These are phyloP conservation scores for Linanthus parryae DNA, from an alignment of 148 eudicot species.

Conservation along the genomic window DNA sequence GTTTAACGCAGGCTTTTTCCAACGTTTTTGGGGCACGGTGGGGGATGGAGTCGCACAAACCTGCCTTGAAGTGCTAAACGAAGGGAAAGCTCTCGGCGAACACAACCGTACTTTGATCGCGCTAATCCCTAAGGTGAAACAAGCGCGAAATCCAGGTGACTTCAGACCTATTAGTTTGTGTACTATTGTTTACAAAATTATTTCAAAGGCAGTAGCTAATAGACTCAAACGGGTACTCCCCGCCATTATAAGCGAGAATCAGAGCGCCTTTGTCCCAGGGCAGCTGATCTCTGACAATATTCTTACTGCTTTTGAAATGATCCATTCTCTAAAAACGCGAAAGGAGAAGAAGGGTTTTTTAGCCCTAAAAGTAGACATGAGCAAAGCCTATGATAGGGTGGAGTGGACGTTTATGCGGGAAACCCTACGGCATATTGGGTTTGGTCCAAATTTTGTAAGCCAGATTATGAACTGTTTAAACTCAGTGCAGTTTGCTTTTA, in stretches of 20 bases:
- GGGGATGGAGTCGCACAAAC: not conserved
- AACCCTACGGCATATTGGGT: not conserved
- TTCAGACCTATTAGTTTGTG: slow-evolving; percentile 2
- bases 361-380: not conserved
- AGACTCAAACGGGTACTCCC: not conserved
- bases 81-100: not conserved
- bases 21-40: not conserved
- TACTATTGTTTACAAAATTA: not conserved
- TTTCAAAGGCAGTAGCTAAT: not conserved
- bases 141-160: not conserved
- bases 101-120: not conserved
- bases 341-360: not conserved
- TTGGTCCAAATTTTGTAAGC: not conserved
- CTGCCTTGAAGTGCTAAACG: not conserved
- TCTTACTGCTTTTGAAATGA: not conserved
- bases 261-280: slow-evolving; percentile 1
- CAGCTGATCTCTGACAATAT: not conserved
- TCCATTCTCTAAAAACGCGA: not conserved
- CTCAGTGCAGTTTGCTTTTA: not conserved
- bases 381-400: not conserved
- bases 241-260: not conserved
- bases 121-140: not conserved
- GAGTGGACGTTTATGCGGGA: not conserved
- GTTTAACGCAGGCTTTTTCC: not conserved
- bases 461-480: not conserved